These are phyloP conservation scores for Taphrina pruni DNA, from an alignment of 1,139 yeast genomes.

Conservation along the genomic window DNA sequence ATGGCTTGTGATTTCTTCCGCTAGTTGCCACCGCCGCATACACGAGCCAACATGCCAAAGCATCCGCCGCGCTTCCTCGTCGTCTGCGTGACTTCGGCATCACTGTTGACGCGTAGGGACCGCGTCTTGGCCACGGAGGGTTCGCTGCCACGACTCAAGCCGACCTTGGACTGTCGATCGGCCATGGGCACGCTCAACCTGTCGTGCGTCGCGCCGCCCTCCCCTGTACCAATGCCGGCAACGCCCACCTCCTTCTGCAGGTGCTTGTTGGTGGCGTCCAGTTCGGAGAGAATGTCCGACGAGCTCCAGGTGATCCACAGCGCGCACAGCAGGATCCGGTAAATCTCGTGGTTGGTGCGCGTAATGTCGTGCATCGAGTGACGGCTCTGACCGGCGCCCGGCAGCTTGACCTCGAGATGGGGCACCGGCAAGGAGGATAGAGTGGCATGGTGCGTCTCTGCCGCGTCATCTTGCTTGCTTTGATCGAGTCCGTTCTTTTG, in stretches of 20 bases:
- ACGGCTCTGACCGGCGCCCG: background rate
- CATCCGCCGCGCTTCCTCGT: constrained; percentile 1
- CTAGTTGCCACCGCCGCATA: constrained; percentile 8
- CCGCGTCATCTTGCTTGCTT: background rate
- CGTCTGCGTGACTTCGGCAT: background rate
- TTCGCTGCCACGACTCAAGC: constrained; percentile 10
- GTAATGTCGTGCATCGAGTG: constrained; percentile 33
- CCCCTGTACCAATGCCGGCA: background rate
- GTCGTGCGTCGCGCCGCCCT: background rate
- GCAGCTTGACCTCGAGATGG: constrained; percentile 8
- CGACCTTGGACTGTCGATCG: constrained; percentile 19
- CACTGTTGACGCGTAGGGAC: constrained; percentile 1
- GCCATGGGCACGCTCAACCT: constrained; percentile 2
- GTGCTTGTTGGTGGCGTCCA: constrained; percentile 4
- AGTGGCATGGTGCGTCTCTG: background rate
- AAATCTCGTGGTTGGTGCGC: background rate
- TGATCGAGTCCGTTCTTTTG: background rate
- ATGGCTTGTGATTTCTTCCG: background rate
- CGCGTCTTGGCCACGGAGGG: constrained; percentile 1
- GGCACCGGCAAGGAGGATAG: constrained; percentile 27
- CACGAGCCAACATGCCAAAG: background rate
- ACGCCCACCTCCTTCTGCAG: background rate
- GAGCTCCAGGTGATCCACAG: constrained; percentile 39
- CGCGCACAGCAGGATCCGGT: constrained; percentile 24
- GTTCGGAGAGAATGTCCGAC: constrained; percentile 10